Evolutionary conservation across 148 eudicot genomes (phyloP).

Genomic region (Nyssa sinensis): DNA sequence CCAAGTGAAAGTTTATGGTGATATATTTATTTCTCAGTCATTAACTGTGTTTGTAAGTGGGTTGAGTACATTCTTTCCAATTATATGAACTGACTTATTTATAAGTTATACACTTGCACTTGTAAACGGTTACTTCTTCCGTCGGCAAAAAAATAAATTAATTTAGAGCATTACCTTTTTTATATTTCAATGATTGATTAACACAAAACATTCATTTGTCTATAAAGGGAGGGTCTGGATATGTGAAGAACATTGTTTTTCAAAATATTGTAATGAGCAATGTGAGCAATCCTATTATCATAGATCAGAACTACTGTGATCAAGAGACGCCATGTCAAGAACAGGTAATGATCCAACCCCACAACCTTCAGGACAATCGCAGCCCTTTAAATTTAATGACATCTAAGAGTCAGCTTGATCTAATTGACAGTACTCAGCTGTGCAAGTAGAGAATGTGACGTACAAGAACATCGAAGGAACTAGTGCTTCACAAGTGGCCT

Average conservation of each 20-base stretch:
- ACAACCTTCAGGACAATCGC: background rate
- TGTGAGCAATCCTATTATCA: conserved; percentile 77
- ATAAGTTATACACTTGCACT: too few relatives aligned
- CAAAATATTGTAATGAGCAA: conserved; percentile 62
- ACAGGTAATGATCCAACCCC: conserved; percentile 36
- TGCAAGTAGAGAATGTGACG: conserved; percentile 47
- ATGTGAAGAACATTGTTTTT: conserved; percentile 59
- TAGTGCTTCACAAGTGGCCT: conserved; percentile 56
- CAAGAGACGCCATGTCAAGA: conserved; percentile 40
- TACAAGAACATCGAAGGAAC: conserved; percentile 68
- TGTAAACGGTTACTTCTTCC: too few relatives aligned
- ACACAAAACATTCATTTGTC: background rate
- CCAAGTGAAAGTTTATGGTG: too few relatives aligned
- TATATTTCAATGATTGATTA: background rate
- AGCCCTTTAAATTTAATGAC: background rate
- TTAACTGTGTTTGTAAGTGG: too few relatives aligned
- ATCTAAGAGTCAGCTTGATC: background rate
- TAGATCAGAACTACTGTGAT: conserved; percentile 85
- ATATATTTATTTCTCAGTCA: too few relatives aligned
- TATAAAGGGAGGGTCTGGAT: conserved; percentile 83
- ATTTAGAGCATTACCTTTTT: background rate
- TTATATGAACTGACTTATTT: too few relatives aligned
- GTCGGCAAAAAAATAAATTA: too few relatives aligned
- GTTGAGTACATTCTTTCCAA: too few relatives aligned
- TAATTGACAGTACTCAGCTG: conserved; percentile 56